A percentile compares a stretch with the other conserved stretches of the same genome.
Evolutionary conservation across 192 early-diverging fungal genomes (phyloP).

Genomic region (Helicostylum pulchrum): DNA sequence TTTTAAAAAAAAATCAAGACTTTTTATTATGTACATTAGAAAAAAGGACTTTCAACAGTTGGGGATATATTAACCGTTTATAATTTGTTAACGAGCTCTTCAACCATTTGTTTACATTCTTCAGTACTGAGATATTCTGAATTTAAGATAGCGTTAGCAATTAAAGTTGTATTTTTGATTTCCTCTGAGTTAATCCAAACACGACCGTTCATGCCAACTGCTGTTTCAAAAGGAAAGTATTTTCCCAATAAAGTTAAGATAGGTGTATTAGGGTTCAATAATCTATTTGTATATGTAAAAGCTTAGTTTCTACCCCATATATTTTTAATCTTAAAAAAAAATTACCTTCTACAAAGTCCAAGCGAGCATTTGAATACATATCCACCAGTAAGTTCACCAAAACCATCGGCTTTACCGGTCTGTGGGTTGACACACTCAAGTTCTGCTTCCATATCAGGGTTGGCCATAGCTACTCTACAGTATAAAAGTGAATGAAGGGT

Average conservation of each 20-base stretch:
- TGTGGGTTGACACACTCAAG: constrained; percentile 85
- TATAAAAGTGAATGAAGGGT: constrained; percentile 78
- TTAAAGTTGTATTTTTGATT: constrained; percentile 58
- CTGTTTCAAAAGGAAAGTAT: constrained; percentile 79
- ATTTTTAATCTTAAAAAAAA: neutral
- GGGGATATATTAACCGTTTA: neutral
- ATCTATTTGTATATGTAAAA: constrained; percentile 33
- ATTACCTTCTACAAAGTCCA: constrained; percentile 65
- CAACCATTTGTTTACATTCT: constrained; percentile 52
- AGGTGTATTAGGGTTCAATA: constrained; percentile 67
- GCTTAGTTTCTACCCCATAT: neutral
- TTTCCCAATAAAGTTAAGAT: constrained; percentile 70
- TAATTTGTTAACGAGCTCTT: constrained; percentile 20
- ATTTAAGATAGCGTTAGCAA: constrained; percentile 68
- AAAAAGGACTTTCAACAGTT: neutral
- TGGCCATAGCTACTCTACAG: constrained; percentile 78
- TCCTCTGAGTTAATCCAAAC: constrained; percentile 84
- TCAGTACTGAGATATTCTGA: constrained; percentile 63
- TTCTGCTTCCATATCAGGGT: constrained; percentile 97
- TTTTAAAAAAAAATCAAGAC: too few relatives aligned
- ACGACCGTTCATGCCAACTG: constrained; percentile 91
- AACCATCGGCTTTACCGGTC: constrained; percentile 83
- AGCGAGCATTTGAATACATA: constrained; percentile 81
- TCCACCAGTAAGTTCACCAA: constrained; percentile 83
- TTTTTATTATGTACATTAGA: neutral